These are phyloP conservation scores for Ustilago esculenta DNA, from an alignment of 1,284 basidiomycete genomes.

Conservation along the genomic window DNA sequence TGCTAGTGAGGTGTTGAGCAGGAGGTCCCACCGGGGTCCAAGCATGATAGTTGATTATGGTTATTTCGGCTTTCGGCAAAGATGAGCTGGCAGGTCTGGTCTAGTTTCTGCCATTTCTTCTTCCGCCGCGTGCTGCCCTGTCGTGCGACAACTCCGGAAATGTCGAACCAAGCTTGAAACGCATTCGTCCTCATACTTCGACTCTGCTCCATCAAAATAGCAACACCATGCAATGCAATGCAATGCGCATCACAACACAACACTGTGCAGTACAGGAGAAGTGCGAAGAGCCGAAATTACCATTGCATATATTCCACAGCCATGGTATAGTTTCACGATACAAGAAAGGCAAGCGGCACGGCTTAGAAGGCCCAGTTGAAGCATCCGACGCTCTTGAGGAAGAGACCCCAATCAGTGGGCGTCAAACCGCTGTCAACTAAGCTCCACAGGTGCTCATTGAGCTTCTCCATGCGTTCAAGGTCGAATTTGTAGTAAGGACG, in stretches of 20 bases:
- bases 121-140: neutral
- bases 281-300: too few species aligned
- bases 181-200: too few species aligned
- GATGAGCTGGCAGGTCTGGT: constrained; percentile 35
- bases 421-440: constrained; percentile 39
- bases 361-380: constrained; percentile 53
- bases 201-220: too few species aligned
- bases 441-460: constrained; percentile 43
- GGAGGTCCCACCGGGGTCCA: constrained; percentile 6
- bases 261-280: too few species aligned
- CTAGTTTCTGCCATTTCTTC: constrained; percentile 11
- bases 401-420: constrained; percentile 38
- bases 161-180: too few species aligned
- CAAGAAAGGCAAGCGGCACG: too few species aligned
- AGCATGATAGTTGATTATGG: neutral
- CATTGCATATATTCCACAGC: too few species aligned
- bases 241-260: too few species aligned
- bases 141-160: constrained; percentile 17
- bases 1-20: neutral
- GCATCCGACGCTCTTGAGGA: constrained; percentile 46
- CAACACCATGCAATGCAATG: too few species aligned
- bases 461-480: constrained; percentile 39
- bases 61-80: constrained; percentile 19
- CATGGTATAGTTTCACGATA: too few species aligned
- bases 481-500: constrained; percentile 49